Evolutionary conservation across 805 yeast species (phyloP).

Genomic region (Kazachstania bromeliacearum): DNA sequence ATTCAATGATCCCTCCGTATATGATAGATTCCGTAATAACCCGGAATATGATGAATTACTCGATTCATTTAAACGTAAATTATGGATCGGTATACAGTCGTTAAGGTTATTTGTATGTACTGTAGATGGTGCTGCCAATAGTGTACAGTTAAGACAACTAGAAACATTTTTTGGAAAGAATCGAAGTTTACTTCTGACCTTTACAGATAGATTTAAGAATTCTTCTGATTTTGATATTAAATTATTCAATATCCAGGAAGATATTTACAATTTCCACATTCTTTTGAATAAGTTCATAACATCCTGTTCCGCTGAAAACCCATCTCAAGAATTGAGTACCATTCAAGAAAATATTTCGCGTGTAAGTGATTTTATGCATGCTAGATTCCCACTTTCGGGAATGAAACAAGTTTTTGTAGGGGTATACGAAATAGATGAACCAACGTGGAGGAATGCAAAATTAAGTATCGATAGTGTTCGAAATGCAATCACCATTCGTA

Average conservation of each 20-base stretch:
- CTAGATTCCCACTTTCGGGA: constrained; percentile 9
- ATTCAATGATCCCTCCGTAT: constrained; percentile 8
- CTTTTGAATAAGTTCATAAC: constrained; percentile 7
- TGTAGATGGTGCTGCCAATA: constrained; percentile 6
- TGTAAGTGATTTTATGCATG: constrained; percentile 5
- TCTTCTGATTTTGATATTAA: constrained; percentile 5
- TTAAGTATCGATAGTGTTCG: constrained; percentile 5
- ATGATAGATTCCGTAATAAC: constrained; percentile 5
- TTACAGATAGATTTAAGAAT: background rate
- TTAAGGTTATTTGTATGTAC: constrained; percentile 7
- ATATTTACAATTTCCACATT: constrained; percentile 13
- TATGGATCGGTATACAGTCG: constrained; percentile 18
- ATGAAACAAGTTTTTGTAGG: background rate
- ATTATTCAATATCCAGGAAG: constrained; percentile 8
- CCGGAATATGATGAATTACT: constrained; percentile 1
- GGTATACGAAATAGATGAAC: constrained; percentile 1
- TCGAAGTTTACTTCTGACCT: background rate
- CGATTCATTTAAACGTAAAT: constrained; percentile 6
- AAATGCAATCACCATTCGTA: constrained; percentile 8
- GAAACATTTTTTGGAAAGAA: constrained; percentile 4
- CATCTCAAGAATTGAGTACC: constrained; percentile 5
- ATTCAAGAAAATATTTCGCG: constrained; percentile 8
- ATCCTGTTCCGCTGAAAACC: constrained; percentile 1
- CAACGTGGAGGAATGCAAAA: constrained; percentile 8
- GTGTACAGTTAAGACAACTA: constrained; percentile 5